A percentile compares a stretch with the other conserved stretches of the same genome.
These are phyloP conservation scores for Arthroderma sp. DNA, from an alignment of 2,329 filamentous ascomycete species.

Conservation along the genomic window DNA sequence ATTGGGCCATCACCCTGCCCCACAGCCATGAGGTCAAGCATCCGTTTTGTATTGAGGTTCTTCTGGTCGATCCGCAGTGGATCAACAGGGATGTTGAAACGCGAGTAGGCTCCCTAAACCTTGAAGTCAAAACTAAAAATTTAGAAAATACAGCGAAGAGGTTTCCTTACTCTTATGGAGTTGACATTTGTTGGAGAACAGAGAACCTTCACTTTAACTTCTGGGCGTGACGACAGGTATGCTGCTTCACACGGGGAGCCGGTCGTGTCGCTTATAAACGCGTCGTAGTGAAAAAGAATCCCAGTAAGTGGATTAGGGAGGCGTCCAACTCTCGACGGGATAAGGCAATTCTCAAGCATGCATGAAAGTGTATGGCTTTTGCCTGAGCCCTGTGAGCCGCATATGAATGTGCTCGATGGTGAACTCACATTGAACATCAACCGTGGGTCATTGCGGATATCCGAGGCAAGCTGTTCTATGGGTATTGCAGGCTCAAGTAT, in stretches of 20 bases:
- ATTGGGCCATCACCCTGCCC: constrained; percentile 23
- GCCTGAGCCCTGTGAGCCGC: constrained; percentile 48
- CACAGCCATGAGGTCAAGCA: constrained; percentile 49
- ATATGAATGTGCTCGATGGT: constrained; percentile 49
- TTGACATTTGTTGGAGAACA: constrained; percentile 40
- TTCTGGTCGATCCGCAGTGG: constrained; percentile 39
- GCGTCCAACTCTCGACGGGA: constrained; percentile 31
- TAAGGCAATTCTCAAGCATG: constrained; percentile 43
- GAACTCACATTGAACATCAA: constrained; percentile 20
- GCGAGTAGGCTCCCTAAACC: constrained; percentile 26
- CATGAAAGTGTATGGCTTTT: constrained; percentile 41
- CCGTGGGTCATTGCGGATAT: not conserved
- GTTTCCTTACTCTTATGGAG: constrained; percentile 12
- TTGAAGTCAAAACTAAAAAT: too few relatives aligned
- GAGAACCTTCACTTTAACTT: constrained; percentile 39
- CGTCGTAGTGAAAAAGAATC: constrained; percentile 53
- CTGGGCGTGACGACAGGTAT: constrained; percentile 34
- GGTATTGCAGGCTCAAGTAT: too few relatives aligned
- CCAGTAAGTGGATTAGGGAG: constrained; percentile 44
- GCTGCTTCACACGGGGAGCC: constrained; percentile 48
- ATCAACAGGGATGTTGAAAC: constrained; percentile 36
- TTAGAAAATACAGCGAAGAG: too few relatives aligned
- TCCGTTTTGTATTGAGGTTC: constrained; percentile 44
- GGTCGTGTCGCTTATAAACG: constrained; percentile 36
- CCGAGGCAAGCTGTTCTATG: too few relatives aligned